A percentile compares a stretch with the other conserved stretches of the same genome.
Conservation (phyloP, 1,284 basidiomycete genomes). For the Wolfiporia cocos region DNA sequence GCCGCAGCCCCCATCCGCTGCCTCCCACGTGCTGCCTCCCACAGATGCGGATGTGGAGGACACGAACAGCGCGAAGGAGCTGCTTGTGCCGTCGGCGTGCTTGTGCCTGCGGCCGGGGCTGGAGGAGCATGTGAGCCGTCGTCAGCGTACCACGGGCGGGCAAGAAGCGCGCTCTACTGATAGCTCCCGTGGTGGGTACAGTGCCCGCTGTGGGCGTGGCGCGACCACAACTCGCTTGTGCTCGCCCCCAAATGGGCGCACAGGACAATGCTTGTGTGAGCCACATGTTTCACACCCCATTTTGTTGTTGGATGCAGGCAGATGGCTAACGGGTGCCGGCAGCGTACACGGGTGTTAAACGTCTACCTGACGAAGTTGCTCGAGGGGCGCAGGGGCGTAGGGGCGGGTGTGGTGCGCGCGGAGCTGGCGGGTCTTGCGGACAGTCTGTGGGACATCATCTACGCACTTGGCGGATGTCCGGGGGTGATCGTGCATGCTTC, state of each 20-base stretch:
- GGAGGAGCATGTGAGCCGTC: conserved; percentile 19
- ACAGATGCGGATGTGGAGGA: no score
- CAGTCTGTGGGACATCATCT: conserved; percentile 79
- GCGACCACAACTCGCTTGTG: conserved; percentile 69
- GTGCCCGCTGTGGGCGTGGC: conserved; percentile 58
- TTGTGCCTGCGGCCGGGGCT: conserved; percentile 5
- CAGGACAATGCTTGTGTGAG: conserved; percentile 85
- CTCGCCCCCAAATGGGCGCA: conserved; percentile 77
- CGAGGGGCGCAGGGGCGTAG: conserved; percentile 44
- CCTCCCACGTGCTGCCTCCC: background rate
- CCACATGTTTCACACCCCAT: conserved; percentile 60
- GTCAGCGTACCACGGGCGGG: conserved; percentile 37
- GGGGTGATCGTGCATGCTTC: conserved; percentile 66
- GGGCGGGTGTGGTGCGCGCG: conserved; percentile 57
- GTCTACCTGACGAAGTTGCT: conserved; percentile 91
- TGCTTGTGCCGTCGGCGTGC: background rate
- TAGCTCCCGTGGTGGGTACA: conserved; percentile 38
- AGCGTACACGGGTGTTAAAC: conserved; percentile 96
- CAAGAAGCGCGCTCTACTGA: conserved; percentile 37
- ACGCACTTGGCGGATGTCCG: conserved; percentile 81
- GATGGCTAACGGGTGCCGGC: conserved; percentile 4
- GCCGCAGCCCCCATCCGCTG: background rate
- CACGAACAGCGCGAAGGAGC: conserved; percentile 1
- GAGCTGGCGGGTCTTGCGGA: conserved; percentile 49
- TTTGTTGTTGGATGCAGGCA: conserved; percentile 22